Conservation (phyloP, 1,139 yeast species). For the Blastobotrys apis region DNA sequence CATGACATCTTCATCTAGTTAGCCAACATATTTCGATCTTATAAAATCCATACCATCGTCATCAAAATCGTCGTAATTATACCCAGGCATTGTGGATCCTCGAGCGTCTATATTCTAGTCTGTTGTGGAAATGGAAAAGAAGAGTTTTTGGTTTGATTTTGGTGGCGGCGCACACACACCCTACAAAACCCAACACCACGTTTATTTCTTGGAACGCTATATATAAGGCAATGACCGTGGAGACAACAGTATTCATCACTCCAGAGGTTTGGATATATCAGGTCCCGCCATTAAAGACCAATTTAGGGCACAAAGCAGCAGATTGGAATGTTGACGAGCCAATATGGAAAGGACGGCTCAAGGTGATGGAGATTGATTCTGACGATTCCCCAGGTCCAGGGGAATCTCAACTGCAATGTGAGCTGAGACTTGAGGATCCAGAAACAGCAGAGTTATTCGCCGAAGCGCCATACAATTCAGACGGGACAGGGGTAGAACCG, state of each 20-base stretch:
- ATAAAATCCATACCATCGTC: conserved; percentile 16
- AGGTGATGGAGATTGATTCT: conserved; percentile 32
- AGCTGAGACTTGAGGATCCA: conserved; percentile 32
- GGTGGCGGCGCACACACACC: too few species aligned
- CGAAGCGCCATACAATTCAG: conserved; percentile 30
- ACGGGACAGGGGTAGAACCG: conserved; percentile 31
- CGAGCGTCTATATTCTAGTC: background rate
- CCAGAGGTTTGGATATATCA: conserved; percentile 27
- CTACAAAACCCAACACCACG: background rate
- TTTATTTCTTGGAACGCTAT: background rate
- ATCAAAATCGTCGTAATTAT: conserved; percentile 14
- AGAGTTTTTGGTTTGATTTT: background rate
- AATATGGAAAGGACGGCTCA: conserved; percentile 38
- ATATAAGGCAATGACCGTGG: conserved; percentile 5
- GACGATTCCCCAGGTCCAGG: too few species aligned
- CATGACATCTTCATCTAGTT: conserved; percentile 12
- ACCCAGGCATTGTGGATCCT: conserved; percentile 7
- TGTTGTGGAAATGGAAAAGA: background rate
- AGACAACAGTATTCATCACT: conserved; percentile 19
- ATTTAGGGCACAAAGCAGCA: conserved; percentile 30
- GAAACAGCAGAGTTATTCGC: conserved; percentile 35
- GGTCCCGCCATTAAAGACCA: conserved; percentile 36
- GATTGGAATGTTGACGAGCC: conserved; percentile 37
- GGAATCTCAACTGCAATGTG: conserved; percentile 26
- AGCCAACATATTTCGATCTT: background rate